Base-by-base conservation (phyloP, 768 basidiomycete species). In the Aureoboletus auriporus region DNA sequence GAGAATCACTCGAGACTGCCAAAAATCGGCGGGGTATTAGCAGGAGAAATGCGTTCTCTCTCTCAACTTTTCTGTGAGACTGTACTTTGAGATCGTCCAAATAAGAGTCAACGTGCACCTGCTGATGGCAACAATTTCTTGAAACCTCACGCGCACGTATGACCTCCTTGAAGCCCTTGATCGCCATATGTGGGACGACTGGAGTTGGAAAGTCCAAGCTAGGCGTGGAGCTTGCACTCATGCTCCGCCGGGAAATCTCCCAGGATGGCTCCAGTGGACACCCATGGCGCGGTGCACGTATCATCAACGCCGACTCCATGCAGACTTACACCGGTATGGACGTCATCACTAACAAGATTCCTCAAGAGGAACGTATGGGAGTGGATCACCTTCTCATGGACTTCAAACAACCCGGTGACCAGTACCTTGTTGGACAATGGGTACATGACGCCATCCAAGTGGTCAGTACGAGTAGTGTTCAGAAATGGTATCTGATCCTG, bases 281-380 rank as follows among this genome's bases (percentile, higher is more conserved):
- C 57, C 70, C 67, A 39, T 86, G 82, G 77, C 69, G 66, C 12
- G 80, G 82, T 11, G 85, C 83, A 8, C 81, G 83, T 60, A 77
- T 98, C 56, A 84, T 99, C 63, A 98, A 97, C 62, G 91, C 94
- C 9, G 96, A 99, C 68, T 83, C 95, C 11, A 97, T 99, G 95
- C 96, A 99, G 67, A 84, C 93, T 11, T 98, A 97, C 66, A 73
- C 75, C 14, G 95, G 95, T 0, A 78, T 98, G 66, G 88, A 96
- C 67, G 73, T 94, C 43, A 84, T 97, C 59, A 98, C 95, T 26
- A 98, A 98, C 69, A 98, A 99, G 70, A 78, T 93, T 13, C 80
- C 93, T 1, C 59, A 73, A 11, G 69, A 75, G 27, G 93, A 99
- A 68, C 83, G 75, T 62, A 73, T 78, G 41, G 93, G 89, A 5